Conservation (phyloP, 257 asterid species). For the Capsicum rhomboideum region DNA sequence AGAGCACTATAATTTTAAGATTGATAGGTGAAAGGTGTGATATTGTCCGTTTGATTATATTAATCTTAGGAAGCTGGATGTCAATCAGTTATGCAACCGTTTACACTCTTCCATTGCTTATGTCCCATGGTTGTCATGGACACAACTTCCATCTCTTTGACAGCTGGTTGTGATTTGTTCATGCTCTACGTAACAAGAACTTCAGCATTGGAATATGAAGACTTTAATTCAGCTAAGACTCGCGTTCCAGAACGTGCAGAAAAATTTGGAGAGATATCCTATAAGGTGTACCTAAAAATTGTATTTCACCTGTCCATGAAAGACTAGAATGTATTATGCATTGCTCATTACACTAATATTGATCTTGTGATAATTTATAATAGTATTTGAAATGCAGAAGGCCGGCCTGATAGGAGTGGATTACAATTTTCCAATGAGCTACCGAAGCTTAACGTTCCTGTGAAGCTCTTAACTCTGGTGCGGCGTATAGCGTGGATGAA, state of each 20-base stretch:
- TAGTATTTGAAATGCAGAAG: slow-evolving; percentile 51
- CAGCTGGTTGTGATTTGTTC: slow-evolving; percentile 92
- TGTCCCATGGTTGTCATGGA: slow-evolving; percentile 48
- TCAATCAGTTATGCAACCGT: too few species aligned
- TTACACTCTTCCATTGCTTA: too few species aligned
- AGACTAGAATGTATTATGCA: not conserved
- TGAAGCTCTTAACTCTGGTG: slow-evolving; percentile 63
- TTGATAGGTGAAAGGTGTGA: too few species aligned
- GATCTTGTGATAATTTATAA: not conserved
- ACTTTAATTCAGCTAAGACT: slow-evolving; percentile 79
- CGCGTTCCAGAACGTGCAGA: slow-evolving; percentile 91
- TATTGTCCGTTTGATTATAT: too few species aligned
- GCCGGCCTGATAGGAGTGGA: slow-evolving; percentile 81
- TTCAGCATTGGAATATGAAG: slow-evolving; percentile 78
- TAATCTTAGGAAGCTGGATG: too few species aligned
- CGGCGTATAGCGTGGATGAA: slow-evolving; percentile 87
- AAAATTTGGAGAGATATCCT: slow-evolving; percentile 89
- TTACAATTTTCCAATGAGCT: slow-evolving; percentile 68
- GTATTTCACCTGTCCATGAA: too few species aligned
- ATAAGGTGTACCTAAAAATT: slow-evolving; percentile 56
- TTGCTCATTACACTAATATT: not conserved
- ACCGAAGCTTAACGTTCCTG: slow-evolving; percentile 78
- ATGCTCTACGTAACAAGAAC: slow-evolving; percentile 92
- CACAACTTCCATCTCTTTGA: slow-evolving; percentile 85
- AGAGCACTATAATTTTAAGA: too few species aligned